Evolutionary conservation across 1,284 basidiomycete species (phyloP).

Genomic region (Microbotryomycetes sp.): DNA sequence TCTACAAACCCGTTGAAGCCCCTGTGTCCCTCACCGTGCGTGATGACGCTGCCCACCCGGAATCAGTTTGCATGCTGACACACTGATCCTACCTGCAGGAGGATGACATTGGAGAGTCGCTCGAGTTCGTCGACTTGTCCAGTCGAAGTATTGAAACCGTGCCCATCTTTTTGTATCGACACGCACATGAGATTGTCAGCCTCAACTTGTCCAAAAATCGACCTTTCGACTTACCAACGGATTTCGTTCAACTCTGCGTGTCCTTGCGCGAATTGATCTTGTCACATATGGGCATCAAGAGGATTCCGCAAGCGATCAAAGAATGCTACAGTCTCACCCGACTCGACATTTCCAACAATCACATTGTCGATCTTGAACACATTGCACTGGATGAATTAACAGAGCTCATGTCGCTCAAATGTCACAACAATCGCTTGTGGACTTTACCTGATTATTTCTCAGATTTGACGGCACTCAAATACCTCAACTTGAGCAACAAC

Average conservation of each 20-base stretch:
- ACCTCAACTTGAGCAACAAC: constrained; percentile 95
- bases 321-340: constrained; percentile 68
- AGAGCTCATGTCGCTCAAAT: constrained; percentile 64
- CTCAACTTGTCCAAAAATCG: constrained; percentile 92
- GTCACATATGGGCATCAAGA: constrained; percentile 91
- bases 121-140: constrained; percentile 77
- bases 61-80: constrained; percentile 44
- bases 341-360: constrained; percentile 88
- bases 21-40: constrained; percentile 9
- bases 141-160: constrained; percentile 80
- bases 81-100: constrained; percentile 61
- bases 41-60: background rate
- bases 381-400: constrained; percentile 72
- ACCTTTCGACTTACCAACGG: constrained; percentile 90
- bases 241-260: constrained; percentile 88
- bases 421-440: constrained; percentile 90
- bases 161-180: constrained; percentile 79
- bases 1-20: constrained; percentile 48
- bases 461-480: constrained; percentile 61
- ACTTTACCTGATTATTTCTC: constrained; percentile 80
- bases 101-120: constrained; percentile 65
- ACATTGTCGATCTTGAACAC: constrained; percentile 82
- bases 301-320: constrained; percentile 77
- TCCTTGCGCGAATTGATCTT: constrained; percentile 78
- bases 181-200: constrained; percentile 76